A percentile compares a stretch with the other conserved stretches of the same genome.
phyloP scores from a whole-genome alignment of 352 stramenopile species.

The Phytophthora rubi region DNA sequence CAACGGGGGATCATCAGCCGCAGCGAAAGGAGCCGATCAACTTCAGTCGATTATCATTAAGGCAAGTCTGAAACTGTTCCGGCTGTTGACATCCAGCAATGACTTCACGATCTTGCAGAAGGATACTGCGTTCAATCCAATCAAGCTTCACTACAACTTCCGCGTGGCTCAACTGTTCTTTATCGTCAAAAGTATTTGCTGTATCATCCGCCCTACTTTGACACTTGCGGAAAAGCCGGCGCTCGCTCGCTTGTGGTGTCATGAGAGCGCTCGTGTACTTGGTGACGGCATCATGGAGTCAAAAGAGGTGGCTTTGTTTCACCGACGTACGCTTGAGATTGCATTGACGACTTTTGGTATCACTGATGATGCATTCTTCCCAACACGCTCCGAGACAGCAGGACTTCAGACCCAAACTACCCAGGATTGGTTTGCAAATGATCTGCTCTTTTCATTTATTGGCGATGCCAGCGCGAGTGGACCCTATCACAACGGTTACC shows the following conservation, averaged over 20 bases:
- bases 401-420: conserved; percentile 27
- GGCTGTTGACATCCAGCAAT: conserved; percentile 41
- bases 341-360: conserved; percentile 54
- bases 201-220: conserved; percentile 39
- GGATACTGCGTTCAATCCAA: conserved; percentile 14
- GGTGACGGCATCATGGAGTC: conserved; percentile 55
- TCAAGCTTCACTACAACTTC: conserved; percentile 67
- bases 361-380: conserved; percentile 47
- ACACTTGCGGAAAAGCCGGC: conserved; percentile 52
- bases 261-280: conserved; percentile 65
- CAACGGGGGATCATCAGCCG: background rate
- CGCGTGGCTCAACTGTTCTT: conserved; percentile 46
- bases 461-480: conserved; percentile 47
- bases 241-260: conserved; percentile 73
- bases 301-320: conserved; percentile 45
- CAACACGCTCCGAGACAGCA: conserved; percentile 14
- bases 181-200: conserved; percentile 55
- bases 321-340: conserved; percentile 53
- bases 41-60: conserved; percentile 55
- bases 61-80: conserved; percentile 60
- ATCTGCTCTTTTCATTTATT: conserved; percentile 66
- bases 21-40: conserved; percentile 42
- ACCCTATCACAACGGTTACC: conserved; percentile 54
- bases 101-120: conserved; percentile 36
- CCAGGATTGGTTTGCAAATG: conserved; percentile 50